Evolutionary conservation across 2,329 filamentous ascomycete species (phyloP), one percentile per base, ranked within the genome.

Genomic region (Curvularia lunata): DNA sequence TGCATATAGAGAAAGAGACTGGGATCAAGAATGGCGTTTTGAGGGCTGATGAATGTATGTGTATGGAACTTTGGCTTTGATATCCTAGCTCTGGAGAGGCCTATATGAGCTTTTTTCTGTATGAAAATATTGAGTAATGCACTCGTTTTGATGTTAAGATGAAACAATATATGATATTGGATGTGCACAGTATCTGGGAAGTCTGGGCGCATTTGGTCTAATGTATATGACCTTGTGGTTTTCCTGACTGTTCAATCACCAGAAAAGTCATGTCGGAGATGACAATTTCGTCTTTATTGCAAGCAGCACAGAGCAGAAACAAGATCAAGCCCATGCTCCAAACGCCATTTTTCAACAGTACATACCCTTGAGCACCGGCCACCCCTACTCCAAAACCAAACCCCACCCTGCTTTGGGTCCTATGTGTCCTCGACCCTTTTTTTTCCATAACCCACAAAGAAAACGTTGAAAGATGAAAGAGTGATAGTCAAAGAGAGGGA

Each of bases 11-110:
- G 23, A 30, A 40, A 42, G 40, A 45, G 27, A 42, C 19, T 10
- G 46, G 18, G 23, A 41, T 34, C 13, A 19, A 52, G 9, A 28
- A 37, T n/a, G 54, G 54, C 54, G 54, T 57, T 51, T 47, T 48
- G 45, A 18, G 7, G 18, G 28, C 34, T 30, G 42, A 23, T 32
- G 28, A 32, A 32, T 25, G 43, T 46, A 32, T 40, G 41, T 52
- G 28, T 48, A 42, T 34, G 30, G 19, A 40, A 40, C 25, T 38
- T 45, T 27, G 16, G 12, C n/a, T 27, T 54, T 57, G 54, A 57
- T 57, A 57, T 57, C 54, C 54, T 43, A 28, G 43, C 25, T 45
- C 43, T 52, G 28, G 19, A 34, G 45, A 37, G 37, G 43, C 43
- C 48, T 54, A 10, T 38, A 48, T 48, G 37, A 23, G 40, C 43